Conservation (phyloP, 345 rosid species). For the Dimocarpus longan region DNA sequence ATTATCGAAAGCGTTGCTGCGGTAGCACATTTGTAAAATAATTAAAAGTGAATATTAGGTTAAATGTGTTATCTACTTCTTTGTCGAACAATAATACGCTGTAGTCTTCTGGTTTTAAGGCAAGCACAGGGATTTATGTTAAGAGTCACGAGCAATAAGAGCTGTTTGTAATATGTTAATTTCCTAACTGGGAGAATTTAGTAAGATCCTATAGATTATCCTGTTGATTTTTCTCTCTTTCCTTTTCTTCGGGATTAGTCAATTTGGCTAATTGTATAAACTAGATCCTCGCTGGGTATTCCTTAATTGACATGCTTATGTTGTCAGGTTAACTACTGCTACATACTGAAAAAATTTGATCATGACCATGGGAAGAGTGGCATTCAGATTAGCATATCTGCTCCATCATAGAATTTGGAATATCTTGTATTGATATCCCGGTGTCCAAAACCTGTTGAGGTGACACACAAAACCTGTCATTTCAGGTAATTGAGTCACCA, state of each 20-base stretch:
- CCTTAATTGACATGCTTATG: conserved; percentile 23
- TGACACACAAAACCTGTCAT: conserved; percentile 8
- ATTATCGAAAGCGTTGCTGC: background rate
- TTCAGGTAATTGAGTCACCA: conserved; percentile 19
- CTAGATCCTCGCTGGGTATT: background rate
- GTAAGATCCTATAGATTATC: background rate
- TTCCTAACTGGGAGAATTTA: background rate
- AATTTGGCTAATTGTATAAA: background rate
- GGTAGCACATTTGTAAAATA: background rate
- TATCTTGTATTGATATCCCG: background rate
- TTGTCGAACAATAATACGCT: background rate
- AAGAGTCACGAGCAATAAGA: background rate
- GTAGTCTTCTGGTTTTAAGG: background rate
- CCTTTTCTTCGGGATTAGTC: background rate
- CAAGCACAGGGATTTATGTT: background rate
- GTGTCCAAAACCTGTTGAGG: background rate
- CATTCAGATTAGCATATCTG: conserved; percentile 57
- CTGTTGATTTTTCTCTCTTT: background rate
- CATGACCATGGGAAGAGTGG: conserved; percentile 66
- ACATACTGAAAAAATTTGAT: conserved; percentile 55
- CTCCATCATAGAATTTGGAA: conserved; percentile 36
- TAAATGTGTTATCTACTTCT: background rate
- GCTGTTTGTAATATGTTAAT: too few relatives aligned
- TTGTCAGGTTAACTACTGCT: conserved; percentile 72
- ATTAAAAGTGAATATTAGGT: background rate